These are phyloP conservation scores for Nothophaeocryptopus gaeumannii DNA, from an alignment of 2,329 filamentous ascomycete genomes.

Conservation along the genomic window DNA sequence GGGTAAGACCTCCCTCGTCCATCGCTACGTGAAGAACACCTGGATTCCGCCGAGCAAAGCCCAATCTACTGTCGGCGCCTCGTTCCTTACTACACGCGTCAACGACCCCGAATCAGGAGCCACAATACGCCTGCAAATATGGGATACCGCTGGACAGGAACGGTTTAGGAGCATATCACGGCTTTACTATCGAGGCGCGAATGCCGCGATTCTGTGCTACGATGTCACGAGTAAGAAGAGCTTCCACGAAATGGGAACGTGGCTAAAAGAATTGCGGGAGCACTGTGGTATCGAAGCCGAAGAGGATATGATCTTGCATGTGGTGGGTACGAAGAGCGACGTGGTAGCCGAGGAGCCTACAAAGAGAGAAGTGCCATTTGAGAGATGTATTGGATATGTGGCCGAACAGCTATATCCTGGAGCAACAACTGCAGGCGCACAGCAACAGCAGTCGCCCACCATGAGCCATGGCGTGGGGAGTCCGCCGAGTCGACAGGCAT, in stretches of 20 bases:
- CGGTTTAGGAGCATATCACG: slow-evolving; percentile 91
- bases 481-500: slow-evolving; percentile 39
- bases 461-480: slow-evolving; percentile 8
- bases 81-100: slow-evolving; percentile 64
- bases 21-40: slow-evolving; percentile 70
- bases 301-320: slow-evolving; percentile 77
- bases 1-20: slow-evolving; percentile 75
- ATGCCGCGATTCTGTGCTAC: slow-evolving; percentile 92
- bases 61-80: slow-evolving; percentile 50
- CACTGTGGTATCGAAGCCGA: slow-evolving; percentile 22
- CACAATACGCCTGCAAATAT: slow-evolving; percentile 86
- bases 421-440: slow-evolving; percentile 15
- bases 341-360: slow-evolving; percentile 81
- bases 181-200: slow-evolving; percentile 93
- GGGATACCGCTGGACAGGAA: slow-evolving; percentile 95
- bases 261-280: slow-evolving; percentile 57
- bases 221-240: slow-evolving; percentile 83
- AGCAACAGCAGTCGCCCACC: slow-evolving; percentile 1
- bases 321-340: slow-evolving; percentile 94
- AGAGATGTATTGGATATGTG: slow-evolving; percentile 92
- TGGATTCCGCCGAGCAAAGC: slow-evolving; percentile 58
- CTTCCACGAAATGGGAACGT: slow-evolving; percentile 88
- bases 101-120: slow-evolving; percentile 79
- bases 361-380: slow-evolving; percentile 81
- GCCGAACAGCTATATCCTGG: slow-evolving; percentile 79